Conservation (phyloP, 352 stramenopile genomes). For the Pythium apleroticum region DNA sequence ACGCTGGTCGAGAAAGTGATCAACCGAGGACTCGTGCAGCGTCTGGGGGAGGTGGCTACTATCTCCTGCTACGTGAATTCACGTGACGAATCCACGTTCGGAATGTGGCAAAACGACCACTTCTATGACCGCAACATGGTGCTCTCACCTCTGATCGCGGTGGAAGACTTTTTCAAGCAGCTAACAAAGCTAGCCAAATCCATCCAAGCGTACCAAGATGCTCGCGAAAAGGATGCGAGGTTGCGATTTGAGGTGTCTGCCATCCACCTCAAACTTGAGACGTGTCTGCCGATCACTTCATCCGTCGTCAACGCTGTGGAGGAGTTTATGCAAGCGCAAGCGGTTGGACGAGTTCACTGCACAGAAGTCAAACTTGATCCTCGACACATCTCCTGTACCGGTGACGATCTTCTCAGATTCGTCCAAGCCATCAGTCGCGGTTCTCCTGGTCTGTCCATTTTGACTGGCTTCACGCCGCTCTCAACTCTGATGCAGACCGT, state of each 20-base stretch:
- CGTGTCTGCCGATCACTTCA: background rate
- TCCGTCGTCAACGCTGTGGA: background rate
- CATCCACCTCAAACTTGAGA: background rate
- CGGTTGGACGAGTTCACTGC: background rate
- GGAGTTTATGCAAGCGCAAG: background rate
- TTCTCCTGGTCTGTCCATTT: background rate
- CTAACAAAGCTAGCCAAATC: background rate
- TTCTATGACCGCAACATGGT: background rate
- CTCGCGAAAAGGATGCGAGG: background rate
- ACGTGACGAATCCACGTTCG: background rate
- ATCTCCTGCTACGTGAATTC: background rate
- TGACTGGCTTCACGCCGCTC: background rate
- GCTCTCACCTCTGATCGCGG: background rate
- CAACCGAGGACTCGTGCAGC: background rate
- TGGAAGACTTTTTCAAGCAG: conserved; percentile 1
- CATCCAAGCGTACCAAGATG: background rate
- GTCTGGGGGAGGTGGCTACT: background rate
- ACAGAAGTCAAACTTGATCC: background rate
- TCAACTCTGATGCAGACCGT: background rate
- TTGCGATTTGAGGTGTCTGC: background rate
- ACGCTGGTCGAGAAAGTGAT: background rate
- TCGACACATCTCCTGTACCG: background rate
- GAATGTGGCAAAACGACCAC: background rate
- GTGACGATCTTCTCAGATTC: background rate
- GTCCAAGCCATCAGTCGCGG: background rate